These are phyloP conservation scores for Cyclocybe aegerita DNA, from an alignment of 768 basidiomycete species.

Conservation along the genomic window DNA sequence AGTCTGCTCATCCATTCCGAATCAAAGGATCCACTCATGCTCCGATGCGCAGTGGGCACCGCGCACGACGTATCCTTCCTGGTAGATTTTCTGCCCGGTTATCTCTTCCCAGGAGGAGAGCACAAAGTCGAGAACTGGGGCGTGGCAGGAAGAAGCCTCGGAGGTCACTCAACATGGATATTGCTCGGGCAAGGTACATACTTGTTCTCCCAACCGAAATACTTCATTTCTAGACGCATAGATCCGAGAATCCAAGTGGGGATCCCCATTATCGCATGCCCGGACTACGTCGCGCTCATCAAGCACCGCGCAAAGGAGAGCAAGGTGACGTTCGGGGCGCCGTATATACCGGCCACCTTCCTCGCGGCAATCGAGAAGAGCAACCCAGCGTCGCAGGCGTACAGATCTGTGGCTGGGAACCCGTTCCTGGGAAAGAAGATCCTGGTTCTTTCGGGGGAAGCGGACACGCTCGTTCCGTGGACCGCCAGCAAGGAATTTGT, in stretches of 20 bases:
- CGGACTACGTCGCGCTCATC: slow-evolving; percentile 62
- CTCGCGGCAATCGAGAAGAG: slow-evolving; percentile 41
- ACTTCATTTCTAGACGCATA: slow-evolving; percentile 12
- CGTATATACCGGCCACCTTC: slow-evolving; percentile 57
- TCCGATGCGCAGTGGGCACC: slow-evolving; percentile 48
- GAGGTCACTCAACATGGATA: slow-evolving; percentile 85
- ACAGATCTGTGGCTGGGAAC: slow-evolving; percentile 31
- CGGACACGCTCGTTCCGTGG: slow-evolving; percentile 71
- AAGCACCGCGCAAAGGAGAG: slow-evolving; percentile 48
- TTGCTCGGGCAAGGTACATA: slow-evolving; percentile 46
- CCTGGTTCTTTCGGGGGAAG: slow-evolving; percentile 66
- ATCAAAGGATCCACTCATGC: background rate
- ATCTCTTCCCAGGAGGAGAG: slow-evolving; percentile 70
- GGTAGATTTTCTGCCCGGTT: slow-evolving; percentile 75
- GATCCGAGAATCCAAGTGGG: slow-evolving; percentile 46
- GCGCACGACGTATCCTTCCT: slow-evolving; percentile 76
- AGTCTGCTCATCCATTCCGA: slow-evolving; percentile 5
- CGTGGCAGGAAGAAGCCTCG: slow-evolving; percentile 75
- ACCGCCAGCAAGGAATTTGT: slow-evolving; percentile 56
- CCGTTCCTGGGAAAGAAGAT: slow-evolving; percentile 74
- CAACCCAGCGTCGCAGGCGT: slow-evolving; percentile 47
- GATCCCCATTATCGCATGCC: slow-evolving; percentile 67
- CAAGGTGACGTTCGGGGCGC: slow-evolving; percentile 44
- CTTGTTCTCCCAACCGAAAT: background rate
- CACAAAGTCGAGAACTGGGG: slow-evolving; percentile 66